Evolutionary conservation across 2,329 filamentous ascomycete species (phyloP), one percentile per base, ranked within the genome.

Genomic region (Aureobasidium vineae): DNA sequence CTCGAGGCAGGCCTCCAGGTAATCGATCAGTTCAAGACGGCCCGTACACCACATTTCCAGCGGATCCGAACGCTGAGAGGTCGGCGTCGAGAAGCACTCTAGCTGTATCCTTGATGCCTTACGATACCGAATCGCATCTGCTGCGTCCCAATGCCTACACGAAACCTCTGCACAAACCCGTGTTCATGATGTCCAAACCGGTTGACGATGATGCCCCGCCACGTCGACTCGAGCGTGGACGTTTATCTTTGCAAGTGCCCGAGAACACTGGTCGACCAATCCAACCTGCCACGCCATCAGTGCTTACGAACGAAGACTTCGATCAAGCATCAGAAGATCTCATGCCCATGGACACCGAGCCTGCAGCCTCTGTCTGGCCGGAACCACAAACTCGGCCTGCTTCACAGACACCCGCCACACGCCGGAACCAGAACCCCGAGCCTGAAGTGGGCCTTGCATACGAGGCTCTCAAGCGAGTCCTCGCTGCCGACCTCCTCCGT

Each of bases 1-100:
- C 90, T 16, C 83, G 92, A 70, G 92, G 93, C 7, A 83, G 93
- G 67, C 93, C 93, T 49, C 91, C 91, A 0, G 90, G 88, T 66
- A 90, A 89, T 71, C 84, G 87, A 31, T 84, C 82, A n/a, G 82
- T 83, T 0, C 82, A 85, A 16, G 87, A 90, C 69, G 86, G 86
- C 0, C 86, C 89, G 0, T 90, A 88, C 70, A 87, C 87, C 5
- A 88, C 89, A 0, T 90, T 90, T 70, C 87, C 88, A 3, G 86
- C 84, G 16, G 86, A 86, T 69, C 84, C 85, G 36, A 77, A 76
- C 31, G 50, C 66, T 5, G 66, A 64, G 19, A 50, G 19, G n/a
- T 31, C 66, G 16, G 33, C 52, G 6, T 67, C 66, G 33, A 61
- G 50, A 16, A 49, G 45, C 31, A 64, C 59, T 38, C 52, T 59